Conservation (phyloP, 192 early-diverging fungal species). For the Paraglomus brasilianum region DNA sequence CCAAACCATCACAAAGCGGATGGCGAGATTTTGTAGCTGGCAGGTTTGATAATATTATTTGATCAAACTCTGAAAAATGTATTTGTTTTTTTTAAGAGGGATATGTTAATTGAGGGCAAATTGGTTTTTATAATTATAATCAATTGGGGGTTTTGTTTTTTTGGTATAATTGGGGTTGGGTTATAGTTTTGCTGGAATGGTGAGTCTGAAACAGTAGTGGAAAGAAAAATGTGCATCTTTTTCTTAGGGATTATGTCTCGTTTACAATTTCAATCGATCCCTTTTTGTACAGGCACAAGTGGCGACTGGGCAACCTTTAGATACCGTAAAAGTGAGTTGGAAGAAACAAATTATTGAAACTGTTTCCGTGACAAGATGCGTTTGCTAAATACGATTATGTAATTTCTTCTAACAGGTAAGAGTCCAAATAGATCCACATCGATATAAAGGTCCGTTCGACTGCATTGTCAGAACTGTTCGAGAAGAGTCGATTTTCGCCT, state of each 20-base stretch:
- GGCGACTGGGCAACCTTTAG: conserved; percentile 75
- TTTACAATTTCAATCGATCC: conserved; percentile 8
- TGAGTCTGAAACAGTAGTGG: background rate
- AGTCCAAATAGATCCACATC: conserved; percentile 59
- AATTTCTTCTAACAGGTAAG: conserved; percentile 57
- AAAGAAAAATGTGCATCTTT: background rate
- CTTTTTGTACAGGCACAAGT: conserved; percentile 41
- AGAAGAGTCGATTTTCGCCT: conserved; percentile 71
- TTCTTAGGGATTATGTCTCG: background rate
- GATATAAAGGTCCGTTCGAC: conserved; percentile 74
- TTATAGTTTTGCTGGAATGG: conserved; percentile 31
- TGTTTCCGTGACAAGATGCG: conserved; percentile 1
- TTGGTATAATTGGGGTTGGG: background rate
- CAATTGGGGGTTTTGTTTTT: background rate
- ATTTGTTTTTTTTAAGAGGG: background rate
- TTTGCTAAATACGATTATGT: conserved; percentile 12
- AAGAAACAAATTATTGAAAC: background rate
- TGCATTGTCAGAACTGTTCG: conserved; percentile 80
- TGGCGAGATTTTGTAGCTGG: conserved; percentile 31
- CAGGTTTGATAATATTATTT: conserved; percentile 3
- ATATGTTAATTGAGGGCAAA: background rate
- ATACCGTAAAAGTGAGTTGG: conserved; percentile 71
- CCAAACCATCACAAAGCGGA: background rate
- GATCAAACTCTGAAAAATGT: background rate
- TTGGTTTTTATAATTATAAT: background rate